Base-by-base conservation (phyloP, 148 eudicot species). In the Dysphania ambrosioides region DNA sequence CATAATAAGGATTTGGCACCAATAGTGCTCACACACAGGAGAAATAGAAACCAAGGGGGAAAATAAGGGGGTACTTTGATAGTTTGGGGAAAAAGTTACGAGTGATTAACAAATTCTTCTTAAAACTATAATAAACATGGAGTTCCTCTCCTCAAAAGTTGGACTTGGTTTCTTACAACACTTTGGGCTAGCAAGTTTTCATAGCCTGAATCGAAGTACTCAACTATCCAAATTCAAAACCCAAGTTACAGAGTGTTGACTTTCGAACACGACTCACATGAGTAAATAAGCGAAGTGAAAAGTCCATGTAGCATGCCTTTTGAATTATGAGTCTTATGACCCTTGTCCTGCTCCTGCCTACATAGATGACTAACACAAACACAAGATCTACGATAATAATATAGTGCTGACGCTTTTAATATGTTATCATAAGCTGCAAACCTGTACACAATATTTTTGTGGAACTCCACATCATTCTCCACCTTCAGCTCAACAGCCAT, bases 391-490 rank as follows among this genome's bases (percentile, higher is more conserved):
- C 23, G 31, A 57, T 6, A n/a, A 36, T n/a, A 24, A 57, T 1
- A 7, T 32, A 72, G 23, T 41, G 55, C 38, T 72, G 18, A 44
- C 57, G 18, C 34, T 29, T 53, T 36, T 13, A 24, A 49, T 31
- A 23, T 30, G 73, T n/a, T 55, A 29, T 9, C 12, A 55, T 66
- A 11, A 65, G 40, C 60, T n/a, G 75, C 86, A 75, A 72, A 95
- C 99, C 89, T 89, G 87, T 92, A 92, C 80, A 82, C 64, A 69
- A 96, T 82, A 84, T 90, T 92, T 82, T 92, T 83, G 82, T 96
- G 86, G 85, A 96, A 92, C 77, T 96, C 97, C 41, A 92, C 99
- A 66, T 90, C 79, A 53, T 82, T 79, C 38, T 89, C 91, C 79
- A 96, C 87, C 80, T 88, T 87, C 80, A 92, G 72, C 70, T 86